These are phyloP conservation scores for Cytospora chrysosperma DNA, from an alignment of 2,329 filamentous ascomycete genomes.

Conservation along the genomic window DNA sequence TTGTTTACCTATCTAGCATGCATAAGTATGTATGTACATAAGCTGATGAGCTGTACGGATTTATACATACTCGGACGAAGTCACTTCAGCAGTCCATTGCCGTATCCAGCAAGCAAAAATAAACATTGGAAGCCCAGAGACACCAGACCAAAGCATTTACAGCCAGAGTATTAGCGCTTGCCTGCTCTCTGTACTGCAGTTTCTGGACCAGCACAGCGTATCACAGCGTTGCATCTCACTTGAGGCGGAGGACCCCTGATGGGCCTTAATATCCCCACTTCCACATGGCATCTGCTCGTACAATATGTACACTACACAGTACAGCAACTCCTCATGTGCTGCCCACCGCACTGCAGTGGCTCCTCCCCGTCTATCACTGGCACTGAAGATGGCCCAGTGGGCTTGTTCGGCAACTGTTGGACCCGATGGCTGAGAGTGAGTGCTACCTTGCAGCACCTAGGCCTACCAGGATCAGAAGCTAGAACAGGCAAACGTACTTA, in stretches of 20 bases:
- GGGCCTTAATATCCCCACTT: not conserved
- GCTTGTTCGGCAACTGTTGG: not conserved
- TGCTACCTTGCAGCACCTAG: not conserved
- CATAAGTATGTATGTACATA: no score
- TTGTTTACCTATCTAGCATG: no score
- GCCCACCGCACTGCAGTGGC: no score
- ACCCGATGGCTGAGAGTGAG: not conserved
- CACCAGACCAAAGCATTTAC: not conserved
- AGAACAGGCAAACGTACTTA: not conserved
- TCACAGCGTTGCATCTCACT: constrained; percentile 8
- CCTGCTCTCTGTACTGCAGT: not conserved
- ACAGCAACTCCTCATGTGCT: no score
- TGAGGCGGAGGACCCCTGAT: constrained; percentile 10
- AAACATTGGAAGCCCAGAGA: no score
- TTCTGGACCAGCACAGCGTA: not conserved
- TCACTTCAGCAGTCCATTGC: not conserved
- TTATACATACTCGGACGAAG: no score
- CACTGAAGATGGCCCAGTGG: not conserved
- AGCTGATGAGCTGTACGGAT: no score
- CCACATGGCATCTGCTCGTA: not conserved
- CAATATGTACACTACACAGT: no score
- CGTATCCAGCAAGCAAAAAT: no score
- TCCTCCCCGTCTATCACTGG: no score
- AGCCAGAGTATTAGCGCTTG: not conserved
- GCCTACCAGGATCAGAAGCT: not conserved